Base-by-base conservation (phyloP, 148 eudicot genomes). In the Selenicereus undatus region DNA sequence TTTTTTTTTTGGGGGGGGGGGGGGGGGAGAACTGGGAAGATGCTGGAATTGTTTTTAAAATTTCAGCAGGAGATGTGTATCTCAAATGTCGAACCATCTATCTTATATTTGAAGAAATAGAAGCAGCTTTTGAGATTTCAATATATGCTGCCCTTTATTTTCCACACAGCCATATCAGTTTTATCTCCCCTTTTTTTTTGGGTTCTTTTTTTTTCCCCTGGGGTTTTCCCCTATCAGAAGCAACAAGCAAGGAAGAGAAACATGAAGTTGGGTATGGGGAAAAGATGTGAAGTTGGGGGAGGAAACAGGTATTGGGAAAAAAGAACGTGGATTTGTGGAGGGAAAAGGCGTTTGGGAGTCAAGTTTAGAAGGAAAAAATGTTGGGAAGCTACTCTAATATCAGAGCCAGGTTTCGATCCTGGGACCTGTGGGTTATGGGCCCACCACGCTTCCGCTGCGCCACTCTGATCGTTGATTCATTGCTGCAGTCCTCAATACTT, bases 371-470 rank as follows among this genome's bases (percentile, higher is more conserved):
- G 4, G 10, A 14, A 22, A 36, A n/a, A 56, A 54, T 21, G 4
- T 2, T 11, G 1, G 78, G 84, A 74, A 82, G 77, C 78, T 1
- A 10, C 22, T 62, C 74, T 72, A 26, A 32, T 80, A 80, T 84
- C 83, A 84, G 86, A 84, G 86, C 80, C 86, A 84, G 83, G 83
- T 80, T 84, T 84, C 83, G 86, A 84, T 84, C 86, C 83, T 80
- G 83, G 75, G 78, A 84, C 86, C 83, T 84, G 86, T 84, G 86
- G 86, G 86, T 84, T 84, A 84, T 84, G 86, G 86, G 83, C 83
- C 83, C 86, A 80, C 86, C 86, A 80, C 81, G 81, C 86, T 83
- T 83, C 86, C 80, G 83, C 86, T 80, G 86, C 86, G 86, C 86
- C 86, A 83, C 86, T 83, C 86, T 83, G 86, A 83, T 83, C 29